Base-by-base conservation (phyloP, 371 early-diverging fungal species). In the Polyrhizophydium stewartii region DNA sequence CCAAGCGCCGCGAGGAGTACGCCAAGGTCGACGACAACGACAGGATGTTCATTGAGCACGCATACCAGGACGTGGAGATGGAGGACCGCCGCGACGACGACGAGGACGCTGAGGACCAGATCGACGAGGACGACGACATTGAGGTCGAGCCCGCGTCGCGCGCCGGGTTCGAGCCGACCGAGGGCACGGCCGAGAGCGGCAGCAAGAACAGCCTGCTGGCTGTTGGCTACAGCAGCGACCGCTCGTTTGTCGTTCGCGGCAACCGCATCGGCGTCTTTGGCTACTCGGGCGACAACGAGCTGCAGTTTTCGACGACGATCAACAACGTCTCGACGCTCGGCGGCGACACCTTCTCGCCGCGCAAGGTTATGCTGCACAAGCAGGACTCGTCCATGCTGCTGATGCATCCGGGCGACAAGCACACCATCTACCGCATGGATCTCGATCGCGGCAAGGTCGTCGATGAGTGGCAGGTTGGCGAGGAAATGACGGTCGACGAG, bases 371-470 rank as follows among this genome's bases (percentile, higher is more conserved):
- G 78, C 79, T 93, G 55, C 90, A 93, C 67, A 82, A 93, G 64
- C 83, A 87, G 58, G 93, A 93, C 66, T 74, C 83, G 7, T 69
- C 85, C 6, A 72, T 94, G 78, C 70, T 94, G 31, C 68, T 93
- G 67, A 81, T 87, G 82, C 76, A 88, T 60, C 74, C 81, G 28
- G 65, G 71, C 55, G 84, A 92, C 41, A 68, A 76, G 41, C 75
- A 88, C 62, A 84, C 78, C 37, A 75, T 97, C 35, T 90, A 85
- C 75, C 86, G 85, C 58, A 87, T 97, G 87, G 98, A 98, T 74
- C 68, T 97, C 32, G 92, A 93, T 62, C 78, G 81, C 63, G 96
- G 92, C 24, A 89, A 92, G 71, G 85, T 98, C 31, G 93, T 95
- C 12, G 94, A 96, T 59, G 90, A 91, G 67, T 97, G 94, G 94